phyloP scores from a whole-genome alignment of 2,329 filamentous ascomycete genomes.

The Xylaria sp. region DNA sequence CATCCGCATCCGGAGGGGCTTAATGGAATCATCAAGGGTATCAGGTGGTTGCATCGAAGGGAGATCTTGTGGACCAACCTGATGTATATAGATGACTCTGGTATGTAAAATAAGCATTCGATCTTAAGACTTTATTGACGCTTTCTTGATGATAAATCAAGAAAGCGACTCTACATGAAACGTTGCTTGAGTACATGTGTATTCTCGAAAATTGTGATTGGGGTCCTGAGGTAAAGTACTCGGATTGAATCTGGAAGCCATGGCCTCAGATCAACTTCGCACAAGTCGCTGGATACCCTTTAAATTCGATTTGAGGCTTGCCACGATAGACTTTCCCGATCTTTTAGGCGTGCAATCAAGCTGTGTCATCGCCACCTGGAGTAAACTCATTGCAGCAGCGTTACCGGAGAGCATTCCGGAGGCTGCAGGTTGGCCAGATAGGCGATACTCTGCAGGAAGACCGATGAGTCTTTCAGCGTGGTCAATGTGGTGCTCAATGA shows the following conservation, averaged over 20 bases:
- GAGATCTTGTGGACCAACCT: not conserved
- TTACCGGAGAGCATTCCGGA: not conserved
- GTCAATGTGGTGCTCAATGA: slow-evolving; percentile 1
- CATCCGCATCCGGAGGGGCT: not conserved
- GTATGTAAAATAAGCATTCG: not conserved
- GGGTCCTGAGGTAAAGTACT: not conserved
- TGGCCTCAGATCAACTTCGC: not conserved
- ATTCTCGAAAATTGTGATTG: not conserved
- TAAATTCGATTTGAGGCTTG: not conserved
- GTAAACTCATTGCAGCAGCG: not conserved
- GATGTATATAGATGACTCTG: not conserved
- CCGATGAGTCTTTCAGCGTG: not conserved
- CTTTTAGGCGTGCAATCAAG: not conserved
- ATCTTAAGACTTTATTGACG: not conserved
- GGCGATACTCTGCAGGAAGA: not conserved
- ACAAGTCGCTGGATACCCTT: not conserved
- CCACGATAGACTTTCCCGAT: not conserved
- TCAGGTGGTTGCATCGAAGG: not conserved
- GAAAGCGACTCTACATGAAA: not conserved
- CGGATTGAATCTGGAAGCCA: not conserved
- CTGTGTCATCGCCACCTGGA: not conserved
- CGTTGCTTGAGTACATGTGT: not conserved
- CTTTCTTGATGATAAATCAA: not conserved
- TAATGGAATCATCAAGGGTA: too few relatives aligned
- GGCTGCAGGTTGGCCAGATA: not conserved